phyloP scores from a whole-genome alignment of 2,329 filamentous ascomycete genomes.

The Gremmenia infestans region DNA sequence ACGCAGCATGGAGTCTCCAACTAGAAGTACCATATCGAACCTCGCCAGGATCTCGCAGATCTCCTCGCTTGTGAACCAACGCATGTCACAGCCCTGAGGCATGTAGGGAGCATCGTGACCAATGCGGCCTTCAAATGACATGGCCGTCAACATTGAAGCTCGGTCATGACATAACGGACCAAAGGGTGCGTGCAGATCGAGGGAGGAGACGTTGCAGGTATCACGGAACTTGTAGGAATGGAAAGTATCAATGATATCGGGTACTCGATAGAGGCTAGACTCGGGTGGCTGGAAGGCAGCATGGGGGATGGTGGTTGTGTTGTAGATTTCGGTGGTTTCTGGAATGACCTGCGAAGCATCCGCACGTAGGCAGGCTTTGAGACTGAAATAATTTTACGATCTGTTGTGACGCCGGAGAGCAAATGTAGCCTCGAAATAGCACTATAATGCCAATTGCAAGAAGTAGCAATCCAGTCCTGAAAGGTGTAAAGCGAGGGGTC shows the following conservation, averaged over 20 bases:
- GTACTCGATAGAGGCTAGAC: slow-evolving; percentile 6
- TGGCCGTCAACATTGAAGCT: slow-evolving; percentile 33
- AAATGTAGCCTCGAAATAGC: slow-evolving; percentile 4
- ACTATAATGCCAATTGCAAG: slow-evolving; percentile 8
- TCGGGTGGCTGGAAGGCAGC: slow-evolving; percentile 19
- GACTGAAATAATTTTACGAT: neutral
- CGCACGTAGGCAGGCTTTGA: neutral
- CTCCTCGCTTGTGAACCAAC: slow-evolving; percentile 42
- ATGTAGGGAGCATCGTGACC: slow-evolving; percentile 42
- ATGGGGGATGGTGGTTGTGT: slow-evolving; percentile 5
- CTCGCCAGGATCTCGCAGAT: slow-evolving; percentile 41
- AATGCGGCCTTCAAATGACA: slow-evolving; percentile 38
- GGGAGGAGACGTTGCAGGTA: slow-evolving; percentile 40
- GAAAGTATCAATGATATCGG: slow-evolving; percentile 34
- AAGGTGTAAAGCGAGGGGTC: slow-evolving; percentile 14
- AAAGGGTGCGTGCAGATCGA: slow-evolving; percentile 36
- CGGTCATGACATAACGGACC: slow-evolving; percentile 35
- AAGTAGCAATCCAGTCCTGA: slow-evolving; percentile 11
- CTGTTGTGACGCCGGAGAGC: neutral
- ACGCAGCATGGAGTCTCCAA: slow-evolving; percentile 45
- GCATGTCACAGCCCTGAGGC: slow-evolving; percentile 42
- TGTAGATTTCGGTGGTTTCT: neutral
- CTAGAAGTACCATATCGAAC: slow-evolving; percentile 43
- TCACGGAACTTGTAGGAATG: slow-evolving; percentile 39
- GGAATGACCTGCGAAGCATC: neutral